Evolutionary conservation across 1,284 basidiomycete species (phyloP), one percentile per base, ranked within the genome.

Genomic region (Gomphus bonarii): DNA sequence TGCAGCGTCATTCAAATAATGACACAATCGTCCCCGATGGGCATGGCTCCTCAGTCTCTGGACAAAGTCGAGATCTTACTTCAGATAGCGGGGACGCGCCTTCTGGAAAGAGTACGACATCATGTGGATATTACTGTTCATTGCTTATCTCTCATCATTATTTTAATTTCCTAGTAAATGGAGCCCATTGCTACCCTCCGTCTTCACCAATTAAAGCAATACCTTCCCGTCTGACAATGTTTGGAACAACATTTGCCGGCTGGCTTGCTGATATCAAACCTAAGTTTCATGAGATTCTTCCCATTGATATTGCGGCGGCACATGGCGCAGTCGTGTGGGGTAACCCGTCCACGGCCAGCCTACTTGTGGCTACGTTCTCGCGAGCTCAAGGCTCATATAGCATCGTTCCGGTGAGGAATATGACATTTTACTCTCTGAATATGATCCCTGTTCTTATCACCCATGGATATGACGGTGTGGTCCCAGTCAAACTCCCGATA

Each of bases 281-380:
- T 91, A 30, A 83, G 91, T 65, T 79, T 81, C 28, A 87, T 85
- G 62, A 92, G 64, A 70, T 92, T 12, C 71, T 95, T 8, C 93
- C 93, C 0, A 68, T 95, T 58, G 88, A 90, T 38, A 74, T 95
- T 51, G 78, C 82, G 58, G 75, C 86, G 14, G 73, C 74, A 18
- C 88, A 84, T 54, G 89, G 90, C 16, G 85, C 85, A 11, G 80
- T 97, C 47, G 80, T 88, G 10, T 78, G 85, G 36, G 93, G 93
- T 8, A 95, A 93, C 69, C 72, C 81, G 22, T 89, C 92, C 0
- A 94, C 91, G 0, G 85, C 88, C 0, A 85, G 77, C 64, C 72
- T 95, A 12, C 74, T 95, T 28, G 82, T 95, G 18, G 80, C 81
- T 1, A 88, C 91, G 66, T 93, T 93, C 63, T 73, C 80, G 55